These are phyloP conservation scores for Pseudohalonectria lignicola DNA, from an alignment of 2,329 filamentous ascomycete species.

Conservation along the genomic window DNA sequence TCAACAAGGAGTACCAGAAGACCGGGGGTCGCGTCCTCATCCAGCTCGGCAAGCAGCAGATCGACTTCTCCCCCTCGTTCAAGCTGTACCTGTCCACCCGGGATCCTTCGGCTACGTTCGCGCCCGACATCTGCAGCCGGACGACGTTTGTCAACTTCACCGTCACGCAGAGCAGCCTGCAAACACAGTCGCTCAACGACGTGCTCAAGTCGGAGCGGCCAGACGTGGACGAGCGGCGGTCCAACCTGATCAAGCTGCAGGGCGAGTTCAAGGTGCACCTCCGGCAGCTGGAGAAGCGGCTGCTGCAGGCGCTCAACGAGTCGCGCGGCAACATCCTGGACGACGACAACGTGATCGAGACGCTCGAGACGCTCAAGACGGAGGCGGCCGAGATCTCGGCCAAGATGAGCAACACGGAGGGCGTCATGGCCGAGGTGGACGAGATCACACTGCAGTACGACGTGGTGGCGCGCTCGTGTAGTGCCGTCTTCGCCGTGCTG, in stretches of 20 bases:
- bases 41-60: conserved; percentile 96
- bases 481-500: conserved; percentile 90
- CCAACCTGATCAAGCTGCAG: conserved; percentile 96
- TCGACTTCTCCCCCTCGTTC: conserved; percentile 96
- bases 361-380: conserved; percentile 92
- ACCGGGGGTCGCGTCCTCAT: conserved; percentile 96
- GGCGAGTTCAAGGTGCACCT: conserved; percentile 99
- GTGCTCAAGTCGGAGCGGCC: conserved; percentile 95
- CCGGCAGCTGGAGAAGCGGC: conserved; percentile 84
- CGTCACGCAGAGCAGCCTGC: conserved; percentile 95
- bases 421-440: conserved; percentile 96
- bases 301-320: conserved; percentile 92
- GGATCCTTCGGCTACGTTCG: conserved; percentile 88
- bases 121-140: conserved; percentile 93
- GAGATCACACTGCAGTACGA: conserved; percentile 91
- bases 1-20: conserved; percentile 99
- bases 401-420: conserved; percentile 95
- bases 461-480: conserved; percentile 87
- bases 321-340: conserved; percentile 96
- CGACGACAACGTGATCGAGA: conserved; percentile 96
- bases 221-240: conserved; percentile 90
- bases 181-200: conserved; percentile 95
- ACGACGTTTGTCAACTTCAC: conserved; percentile 99
- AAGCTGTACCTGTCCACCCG: conserved; percentile 89
- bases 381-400: conserved; percentile 91